phyloP scores from a whole-genome alignment of 1,139 yeast species.

The Hansenula lynferdii region DNA sequence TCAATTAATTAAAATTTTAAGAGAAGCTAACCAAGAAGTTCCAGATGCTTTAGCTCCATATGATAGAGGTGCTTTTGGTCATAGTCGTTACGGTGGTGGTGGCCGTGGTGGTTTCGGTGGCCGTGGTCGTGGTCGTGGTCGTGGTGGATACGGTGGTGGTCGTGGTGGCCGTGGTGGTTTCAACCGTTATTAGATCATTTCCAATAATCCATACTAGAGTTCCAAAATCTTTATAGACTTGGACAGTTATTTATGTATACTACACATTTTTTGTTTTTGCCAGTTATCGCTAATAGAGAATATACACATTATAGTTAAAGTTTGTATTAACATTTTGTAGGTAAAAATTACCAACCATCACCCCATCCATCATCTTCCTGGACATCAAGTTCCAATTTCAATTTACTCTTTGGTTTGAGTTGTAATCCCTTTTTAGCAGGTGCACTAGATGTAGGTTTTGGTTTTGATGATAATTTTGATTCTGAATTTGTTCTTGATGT shows the following conservation, averaged over 20 bases:
- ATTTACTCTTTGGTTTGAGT: conserved; percentile 19
- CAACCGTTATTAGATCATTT: conserved; percentile 3
- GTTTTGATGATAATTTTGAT: background rate
- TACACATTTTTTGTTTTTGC: background rate
- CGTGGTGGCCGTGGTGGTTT: conserved; percentile 21
- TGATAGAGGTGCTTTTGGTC: conserved; percentile 51
- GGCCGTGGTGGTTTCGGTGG: conserved; percentile 47
- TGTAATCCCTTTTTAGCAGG: conserved; percentile 15
- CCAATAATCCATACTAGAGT: background rate
- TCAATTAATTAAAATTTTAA: conserved; percentile 82
- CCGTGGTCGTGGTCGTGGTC: conserved; percentile 38
- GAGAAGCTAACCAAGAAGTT: conserved; percentile 92
- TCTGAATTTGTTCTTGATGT: conserved; percentile 11
- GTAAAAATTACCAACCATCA: conserved; percentile 43
- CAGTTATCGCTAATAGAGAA: background rate
- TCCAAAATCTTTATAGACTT: no score
- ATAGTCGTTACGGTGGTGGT: conserved; percentile 46
- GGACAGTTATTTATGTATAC: no score
- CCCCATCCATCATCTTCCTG: conserved; percentile 57
- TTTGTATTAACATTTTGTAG: no score
- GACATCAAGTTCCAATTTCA: conserved; percentile 28
- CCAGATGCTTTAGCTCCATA: conserved; percentile 51
- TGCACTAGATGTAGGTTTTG: background rate
- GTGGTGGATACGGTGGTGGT: conserved; percentile 29
- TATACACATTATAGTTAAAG: background rate